Evolutionary conservation across 805 yeast species (phyloP), one percentile per base, ranked within the genome.

Genomic region (Debaryomyces castellii): DNA sequence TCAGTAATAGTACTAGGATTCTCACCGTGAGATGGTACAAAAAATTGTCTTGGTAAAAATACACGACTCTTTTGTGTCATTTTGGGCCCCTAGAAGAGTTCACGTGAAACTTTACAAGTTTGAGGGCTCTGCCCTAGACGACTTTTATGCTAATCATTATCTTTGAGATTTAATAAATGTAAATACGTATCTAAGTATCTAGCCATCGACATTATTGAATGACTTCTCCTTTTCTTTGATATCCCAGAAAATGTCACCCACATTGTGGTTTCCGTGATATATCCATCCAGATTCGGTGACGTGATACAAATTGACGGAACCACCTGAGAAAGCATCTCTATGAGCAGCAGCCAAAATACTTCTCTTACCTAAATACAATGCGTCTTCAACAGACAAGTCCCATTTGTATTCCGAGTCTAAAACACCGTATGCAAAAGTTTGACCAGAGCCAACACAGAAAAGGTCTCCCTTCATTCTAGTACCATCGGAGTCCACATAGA

Each of bases 401-500:
- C 97, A 90, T 57, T 78, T 80, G 70, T 89, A 88, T 58, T 88
- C 91, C 27, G 96, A 82, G 66, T 94, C 99, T 53, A 94, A 76
- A 18, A 94, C 99, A 77, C 99, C 99, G 62, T 94, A 94, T 8
- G 99, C 99, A 71, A 94, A 94, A 1, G 99, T 94, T 74, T 94
- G 99, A 69, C 99, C 99, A 1, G 98, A 92, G 39, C 99, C 99
- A 25, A 94, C 99, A 75, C 97, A 89, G 70, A 94, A 94, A 52
- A 91, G 57, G 62, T 92, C 96, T 45, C 99, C 99, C 64, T 89
- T 85, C 60, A 94, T 75, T 69, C 99, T 82, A 4, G 97, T 87
- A 43, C 99, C 99, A 63, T 94, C 99, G 22, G 96, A 87, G 70
- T 94, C 99, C 32, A 94, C 98, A 58, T 94, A 94, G 71, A 85